Conservation (phyloP, 805 yeast species). For the Debaryomyces castellii region DNA sequence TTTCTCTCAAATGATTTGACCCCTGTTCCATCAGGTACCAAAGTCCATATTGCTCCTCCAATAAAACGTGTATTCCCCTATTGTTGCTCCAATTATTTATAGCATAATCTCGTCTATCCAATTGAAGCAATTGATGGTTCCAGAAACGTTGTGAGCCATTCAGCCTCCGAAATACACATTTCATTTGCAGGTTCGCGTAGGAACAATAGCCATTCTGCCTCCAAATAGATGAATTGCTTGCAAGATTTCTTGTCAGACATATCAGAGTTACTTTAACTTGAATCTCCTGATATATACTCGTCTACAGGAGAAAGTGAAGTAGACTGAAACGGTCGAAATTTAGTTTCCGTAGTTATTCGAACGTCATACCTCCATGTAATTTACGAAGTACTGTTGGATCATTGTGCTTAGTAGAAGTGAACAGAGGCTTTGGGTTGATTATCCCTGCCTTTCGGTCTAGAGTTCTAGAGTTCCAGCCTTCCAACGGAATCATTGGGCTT, state of each 20-base stretch:
- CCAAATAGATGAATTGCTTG: not conserved
- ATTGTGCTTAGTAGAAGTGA: no score
- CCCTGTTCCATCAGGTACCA: not conserved
- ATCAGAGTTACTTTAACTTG: not conserved
- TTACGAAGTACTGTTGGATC: no score
- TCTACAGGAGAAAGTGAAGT: no score
- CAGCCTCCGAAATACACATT: not conserved
- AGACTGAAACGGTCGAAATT: no score
- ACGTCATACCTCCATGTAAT: no score
- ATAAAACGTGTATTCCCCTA: not conserved
- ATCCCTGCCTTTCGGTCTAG: no score
- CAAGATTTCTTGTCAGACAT: not conserved
- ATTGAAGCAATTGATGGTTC: not conserved
- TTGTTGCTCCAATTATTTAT: not conserved
- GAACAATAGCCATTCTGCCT: not conserved
- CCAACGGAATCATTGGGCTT: not conserved
- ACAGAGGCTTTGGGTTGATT: no score
- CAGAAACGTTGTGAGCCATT: slow-evolving; percentile 3
- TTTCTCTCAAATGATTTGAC: not conserved
- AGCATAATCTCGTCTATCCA: not conserved
- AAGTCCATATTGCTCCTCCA: not conserved
- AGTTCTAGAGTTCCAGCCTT: not conserved
- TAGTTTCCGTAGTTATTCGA: no score
- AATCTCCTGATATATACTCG: no score
- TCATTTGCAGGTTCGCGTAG: not conserved